Evolutionary conservation across 768 basidiomycete species (phyloP).

Genomic region (Guyanaporus albipodus): DNA sequence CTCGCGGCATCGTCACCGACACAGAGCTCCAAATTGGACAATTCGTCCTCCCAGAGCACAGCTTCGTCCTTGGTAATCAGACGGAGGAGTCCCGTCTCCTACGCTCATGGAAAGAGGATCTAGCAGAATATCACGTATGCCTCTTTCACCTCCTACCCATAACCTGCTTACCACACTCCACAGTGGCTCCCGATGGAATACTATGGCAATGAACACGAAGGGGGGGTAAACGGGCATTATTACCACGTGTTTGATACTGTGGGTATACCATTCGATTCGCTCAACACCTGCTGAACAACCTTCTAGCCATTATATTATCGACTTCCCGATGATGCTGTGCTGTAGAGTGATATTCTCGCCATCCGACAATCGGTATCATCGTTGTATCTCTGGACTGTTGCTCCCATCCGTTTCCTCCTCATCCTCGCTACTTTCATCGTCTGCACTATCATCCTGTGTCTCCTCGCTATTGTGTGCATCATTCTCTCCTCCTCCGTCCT

Average conservation of each 20-base stretch:
- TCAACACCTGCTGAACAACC: background rate
- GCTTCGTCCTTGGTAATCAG: conserved; percentile 51
- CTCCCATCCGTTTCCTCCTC: conserved; percentile 18
- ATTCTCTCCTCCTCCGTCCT: conserved; percentile 23
- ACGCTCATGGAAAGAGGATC: conserved; percentile 60
- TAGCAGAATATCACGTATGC: conserved; percentile 62
- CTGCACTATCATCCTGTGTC: conserved; percentile 25
- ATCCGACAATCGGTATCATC: conserved; percentile 6
- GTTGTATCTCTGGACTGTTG: conserved; percentile 8
- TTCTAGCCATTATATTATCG: conserved; percentile 51
- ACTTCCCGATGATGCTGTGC: conserved; percentile 41
- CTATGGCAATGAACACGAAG: conserved; percentile 48
- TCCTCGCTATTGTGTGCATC: conserved; percentile 27
- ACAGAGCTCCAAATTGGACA: conserved; percentile 88
- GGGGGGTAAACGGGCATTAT: conserved; percentile 65
- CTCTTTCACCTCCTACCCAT: background rate
- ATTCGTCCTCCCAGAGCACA: conserved; percentile 69
- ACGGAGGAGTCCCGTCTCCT: conserved; percentile 60
- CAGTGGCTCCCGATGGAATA: conserved; percentile 80
- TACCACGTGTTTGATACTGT: conserved; percentile 79
- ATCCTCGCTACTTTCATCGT: conserved; percentile 17
- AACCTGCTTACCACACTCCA: conserved; percentile 1
- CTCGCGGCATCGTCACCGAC: conserved; percentile 81
- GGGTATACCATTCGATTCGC: conserved; percentile 20
- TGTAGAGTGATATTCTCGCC: conserved; percentile 24